These are phyloP conservation scores for Yamadazyma diospyri DNA, from an alignment of 1,139 yeast genomes.

Conservation along the genomic window DNA sequence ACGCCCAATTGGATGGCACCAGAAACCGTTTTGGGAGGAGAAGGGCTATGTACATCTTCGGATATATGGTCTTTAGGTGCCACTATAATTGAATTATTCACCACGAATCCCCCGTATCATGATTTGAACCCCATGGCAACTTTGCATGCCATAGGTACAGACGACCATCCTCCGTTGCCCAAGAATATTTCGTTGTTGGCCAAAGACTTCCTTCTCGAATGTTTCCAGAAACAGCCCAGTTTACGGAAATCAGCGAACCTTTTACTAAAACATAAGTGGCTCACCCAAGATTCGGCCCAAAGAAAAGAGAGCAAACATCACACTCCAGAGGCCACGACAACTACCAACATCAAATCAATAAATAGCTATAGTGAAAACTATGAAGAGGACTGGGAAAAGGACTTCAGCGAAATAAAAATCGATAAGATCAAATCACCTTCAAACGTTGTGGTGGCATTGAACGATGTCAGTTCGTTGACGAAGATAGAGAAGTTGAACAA, in stretches of 20 bases:
- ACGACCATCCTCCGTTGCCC: conserved; percentile 78
- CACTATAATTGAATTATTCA: conserved; percentile 79
- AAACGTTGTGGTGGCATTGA: neutral
- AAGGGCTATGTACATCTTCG: conserved; percentile 84
- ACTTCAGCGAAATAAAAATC: conserved; percentile 22
- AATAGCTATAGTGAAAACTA: conserved; percentile 24
- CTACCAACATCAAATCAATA: conserved; percentile 17
- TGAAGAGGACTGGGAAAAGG: conserved; percentile 38
- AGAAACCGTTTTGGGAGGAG: conserved; percentile 67
- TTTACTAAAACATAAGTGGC: conserved; percentile 64
- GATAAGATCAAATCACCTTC: conserved; percentile 1
- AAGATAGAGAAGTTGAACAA: conserved; percentile 30
- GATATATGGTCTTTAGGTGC: conserved; percentile 96
- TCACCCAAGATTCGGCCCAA: conserved; percentile 15
- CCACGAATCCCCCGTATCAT: conserved; percentile 87
- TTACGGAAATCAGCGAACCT: conserved; percentile 55
- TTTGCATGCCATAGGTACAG: conserved; percentile 87
- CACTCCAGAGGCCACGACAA: neutral
- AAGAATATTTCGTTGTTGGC: conserved; percentile 49
- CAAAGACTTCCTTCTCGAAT: conserved; percentile 63
- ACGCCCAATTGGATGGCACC: conserved; percentile 93
- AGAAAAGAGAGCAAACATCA: conserved; percentile 3
- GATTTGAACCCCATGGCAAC: conserved; percentile 83
- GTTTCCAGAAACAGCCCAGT: conserved; percentile 76
- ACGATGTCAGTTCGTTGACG: conserved; percentile 9